Base-by-base conservation (phyloP, 2,329 filamentous ascomycete species). In the Juglanconis juglandina region DNA sequence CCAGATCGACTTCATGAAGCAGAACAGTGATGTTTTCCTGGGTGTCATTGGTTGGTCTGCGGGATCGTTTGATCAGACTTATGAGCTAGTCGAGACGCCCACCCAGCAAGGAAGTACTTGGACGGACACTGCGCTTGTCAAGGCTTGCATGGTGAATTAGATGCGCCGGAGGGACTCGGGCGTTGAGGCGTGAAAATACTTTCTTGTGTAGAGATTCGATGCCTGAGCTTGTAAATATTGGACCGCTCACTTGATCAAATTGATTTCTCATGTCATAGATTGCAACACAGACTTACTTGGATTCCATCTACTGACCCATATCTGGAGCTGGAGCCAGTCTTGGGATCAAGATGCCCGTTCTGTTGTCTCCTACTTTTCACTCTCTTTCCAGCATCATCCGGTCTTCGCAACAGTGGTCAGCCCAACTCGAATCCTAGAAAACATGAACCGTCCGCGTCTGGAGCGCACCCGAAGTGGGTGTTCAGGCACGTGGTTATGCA, bases 11-110 rank as follows among this genome's bases (percentile, higher is more conserved):
- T 71, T 68, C 61, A 56, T 74, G 55, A 66, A 62, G 60, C 60
- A 56, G 75, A 77, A 66, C 67, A 66, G 60, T 11, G 66, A 70
- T 50, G 67, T 70, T 52, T 68, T 67, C 51, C 58, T 71, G 14
- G 70, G 70, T n/a, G 60, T 65, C 41, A 65, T 68, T 34, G 66
- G 63, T 39, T 71, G 70, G 70, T 64, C 64, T 2, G 68, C 69
- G 10, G 69, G 70, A 4, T 53, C 59, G n/a, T 70, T 71, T 60
- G 64, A 58, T 53, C 35, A 67, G 3, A 64, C 61, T 11, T 71
- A 71, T 59, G 61, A 70, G 55, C 66, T 71, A 13, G 66, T 64
- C 58, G 65, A 69, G 67, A 68, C 68, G 17, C 69, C 70, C 3
- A 67, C 61, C 30, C 65, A 65, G 63, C 67, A 66, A 9, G 61